phyloP scores from a whole-genome alignment of 768 basidiomycete species.

The Trametes maxima region DNA sequence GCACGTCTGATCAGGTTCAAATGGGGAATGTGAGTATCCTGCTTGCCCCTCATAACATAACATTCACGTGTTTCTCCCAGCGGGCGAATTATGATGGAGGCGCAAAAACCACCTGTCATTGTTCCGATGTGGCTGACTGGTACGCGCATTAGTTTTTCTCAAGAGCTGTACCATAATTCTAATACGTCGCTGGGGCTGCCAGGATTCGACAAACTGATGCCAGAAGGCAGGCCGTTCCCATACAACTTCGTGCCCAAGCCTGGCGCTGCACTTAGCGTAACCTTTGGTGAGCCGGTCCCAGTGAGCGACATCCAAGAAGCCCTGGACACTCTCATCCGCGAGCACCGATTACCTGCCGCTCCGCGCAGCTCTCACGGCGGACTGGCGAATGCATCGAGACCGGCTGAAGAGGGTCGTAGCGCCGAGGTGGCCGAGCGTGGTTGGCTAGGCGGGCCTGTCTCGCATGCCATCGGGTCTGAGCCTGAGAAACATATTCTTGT shows the following conservation, averaged over 20 bases:
- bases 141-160: constrained; percentile 26
- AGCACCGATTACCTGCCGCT: constrained; percentile 2
- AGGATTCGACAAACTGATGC: constrained; percentile 91
- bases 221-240: constrained; percentile 77
- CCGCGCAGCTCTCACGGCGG: constrained; percentile 2
- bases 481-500: background rate
- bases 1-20: constrained; percentile 76
- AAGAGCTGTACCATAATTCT: background rate
- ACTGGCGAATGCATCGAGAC: background rate
- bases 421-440: constrained; percentile 6
- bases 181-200: constrained; percentile 24
- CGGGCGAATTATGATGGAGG: constrained; percentile 81
- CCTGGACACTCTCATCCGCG: constrained; percentile 16
- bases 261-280: constrained; percentile 67
- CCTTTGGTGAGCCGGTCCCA: constrained; percentile 78
- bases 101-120: constrained; percentile 65
- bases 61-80: constrained; percentile 40
- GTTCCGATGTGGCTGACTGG: constrained; percentile 96
- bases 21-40: constrained; percentile 85
- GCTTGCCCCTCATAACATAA: background rate
- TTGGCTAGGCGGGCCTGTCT: constrained; percentile 17
- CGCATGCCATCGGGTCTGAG: background rate
- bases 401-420: constrained; percentile 17
- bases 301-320: constrained; percentile 37
- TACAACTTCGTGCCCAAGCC: constrained; percentile 69